phyloP scores from a whole-genome alignment of 2,329 filamentous ascomycete species.

The Aspergillus sp. region DNA sequence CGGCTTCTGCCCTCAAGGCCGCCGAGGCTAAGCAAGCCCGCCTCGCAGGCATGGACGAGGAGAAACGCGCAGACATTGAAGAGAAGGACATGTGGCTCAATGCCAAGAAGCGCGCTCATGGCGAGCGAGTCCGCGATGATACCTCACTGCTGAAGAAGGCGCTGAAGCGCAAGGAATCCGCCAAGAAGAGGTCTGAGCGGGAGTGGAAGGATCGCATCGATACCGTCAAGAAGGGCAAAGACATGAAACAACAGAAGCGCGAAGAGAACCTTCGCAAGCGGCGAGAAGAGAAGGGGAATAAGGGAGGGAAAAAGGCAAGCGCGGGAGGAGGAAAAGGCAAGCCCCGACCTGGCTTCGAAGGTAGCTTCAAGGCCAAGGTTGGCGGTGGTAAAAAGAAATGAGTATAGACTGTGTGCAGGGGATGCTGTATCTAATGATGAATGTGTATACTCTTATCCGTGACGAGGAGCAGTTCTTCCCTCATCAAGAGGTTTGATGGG shows the following conservation, averaged over 20 bases:
- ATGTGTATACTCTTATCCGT: slow-evolving; percentile 10
- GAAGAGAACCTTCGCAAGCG: slow-evolving; percentile 78
- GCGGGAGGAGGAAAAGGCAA: slow-evolving; percentile 52
- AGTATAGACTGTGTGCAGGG: slow-evolving; percentile 11
- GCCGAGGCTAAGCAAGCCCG: slow-evolving; percentile 85
- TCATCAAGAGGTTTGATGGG: not conserved
- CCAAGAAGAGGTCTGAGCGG: slow-evolving; percentile 88
- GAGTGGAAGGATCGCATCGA: slow-evolving; percentile 79
- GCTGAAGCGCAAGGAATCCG: slow-evolving; percentile 86
- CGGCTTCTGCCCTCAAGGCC: slow-evolving; percentile 82
- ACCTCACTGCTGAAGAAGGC: slow-evolving; percentile 89
- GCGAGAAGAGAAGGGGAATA: slow-evolving; percentile 72
- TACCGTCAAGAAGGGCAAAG: slow-evolving; percentile 74
- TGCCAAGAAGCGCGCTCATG: slow-evolving; percentile 84
- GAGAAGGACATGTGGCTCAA: slow-evolving; percentile 96
- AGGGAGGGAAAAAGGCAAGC: slow-evolving; percentile 49
- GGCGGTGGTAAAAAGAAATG: slow-evolving; percentile 50
- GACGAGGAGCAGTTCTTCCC: slow-evolving; percentile 1
- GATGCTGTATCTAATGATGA: slow-evolving; percentile 15
- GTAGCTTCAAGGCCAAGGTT: slow-evolving; percentile 66
- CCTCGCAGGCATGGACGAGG: slow-evolving; percentile 72
- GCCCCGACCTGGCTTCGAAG: slow-evolving; percentile 71
- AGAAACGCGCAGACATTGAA: slow-evolving; percentile 82
- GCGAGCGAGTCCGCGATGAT: slow-evolving; percentile 87
- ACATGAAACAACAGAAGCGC: slow-evolving; percentile 79